Evolutionary conservation across 2,329 filamentous ascomycete genomes (phyloP), one percentile per base, ranked within the genome.

Genomic region (Monosporascus sp.): DNA sequence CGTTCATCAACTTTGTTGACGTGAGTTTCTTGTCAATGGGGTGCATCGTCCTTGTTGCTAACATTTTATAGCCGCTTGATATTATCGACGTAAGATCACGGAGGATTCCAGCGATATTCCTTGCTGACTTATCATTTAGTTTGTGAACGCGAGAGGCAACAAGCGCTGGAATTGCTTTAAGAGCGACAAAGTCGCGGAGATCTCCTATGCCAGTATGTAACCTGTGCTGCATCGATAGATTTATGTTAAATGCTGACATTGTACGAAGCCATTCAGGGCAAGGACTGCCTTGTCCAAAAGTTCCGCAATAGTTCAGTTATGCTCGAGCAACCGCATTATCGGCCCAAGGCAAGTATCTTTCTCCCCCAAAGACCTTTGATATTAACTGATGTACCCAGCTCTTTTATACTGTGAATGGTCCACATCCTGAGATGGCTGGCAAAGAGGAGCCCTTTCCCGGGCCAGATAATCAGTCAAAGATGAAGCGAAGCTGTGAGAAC

Each of bases 271-370:
- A 93, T 96, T 55, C 94, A 99, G 75, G 94, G 94, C 46, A 87
- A 88, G 58, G 91, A 96, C 66, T 93, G 90, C 59, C 79, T 97
- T 0, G 84, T 97, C 7, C 89, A 95, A 69, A 97, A 97, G 68
- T 99, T 99, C 66, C 86, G 94, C 37, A 99, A 99, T 74, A 96
- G 91, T 40, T 93, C 91, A 0, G 91, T 99, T 31, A 97, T 97
- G 91, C 78, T 93, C 1, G 92, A 97, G 71, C 82, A 85, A 11
- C 78, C 84, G 1, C 85, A 87, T 50, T 96, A 91, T 64, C 86
- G 91, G 1, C 94, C 94, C 1, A 95, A 95, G 79, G 88, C 91
- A 69, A 61, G 67, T 55, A 5, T 7, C 6, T 19, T 5, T 27
- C 2, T 1, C 8, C 48, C 36, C 62, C 19, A 9, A 19, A 49